Evolutionary conservation across 2,329 filamentous ascomycete species (phyloP).

Genomic region (Fusarium bactridioides): DNA sequence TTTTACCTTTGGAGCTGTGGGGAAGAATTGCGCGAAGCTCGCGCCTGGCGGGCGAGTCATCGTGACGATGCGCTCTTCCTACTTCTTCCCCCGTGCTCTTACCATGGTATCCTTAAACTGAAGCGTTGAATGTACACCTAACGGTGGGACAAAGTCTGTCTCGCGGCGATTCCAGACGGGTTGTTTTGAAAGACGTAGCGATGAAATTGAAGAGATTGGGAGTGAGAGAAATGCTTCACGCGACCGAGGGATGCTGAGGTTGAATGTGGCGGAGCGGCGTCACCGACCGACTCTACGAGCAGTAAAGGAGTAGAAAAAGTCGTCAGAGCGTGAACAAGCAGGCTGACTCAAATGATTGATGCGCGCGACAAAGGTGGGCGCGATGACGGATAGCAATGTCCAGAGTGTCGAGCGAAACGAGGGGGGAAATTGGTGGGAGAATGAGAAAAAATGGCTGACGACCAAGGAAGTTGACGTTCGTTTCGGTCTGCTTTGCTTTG

Average conservation of each 20-base stretch:
- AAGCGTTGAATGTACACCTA: conserved; percentile 19
- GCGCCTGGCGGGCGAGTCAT: conserved; percentile 82
- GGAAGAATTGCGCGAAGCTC: conserved; percentile 88
- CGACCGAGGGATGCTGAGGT: conserved; percentile 47
- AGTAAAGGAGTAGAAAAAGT: conserved; percentile 36
- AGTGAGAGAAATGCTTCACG: conserved; percentile 47
- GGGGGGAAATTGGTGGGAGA: conserved; percentile 33
- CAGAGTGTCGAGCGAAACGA: conserved; percentile 22
- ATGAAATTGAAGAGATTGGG: conserved; percentile 27
- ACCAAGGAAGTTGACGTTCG: conserved; percentile 42
- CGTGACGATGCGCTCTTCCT: conserved; percentile 62
- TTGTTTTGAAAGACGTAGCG: conserved; percentile 8
- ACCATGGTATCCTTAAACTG: conserved; percentile 62
- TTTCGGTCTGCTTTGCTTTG: not conserved
- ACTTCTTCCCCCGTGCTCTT: conserved; percentile 61
- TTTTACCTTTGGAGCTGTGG: conserved; percentile 74
- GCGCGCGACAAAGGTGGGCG: conserved; percentile 23
- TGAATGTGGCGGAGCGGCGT: conserved; percentile 37
- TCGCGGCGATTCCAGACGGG: conserved; percentile 10
- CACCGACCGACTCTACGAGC: conserved; percentile 35
- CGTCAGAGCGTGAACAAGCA: conserved; percentile 19
- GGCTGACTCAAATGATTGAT: conserved; percentile 12
- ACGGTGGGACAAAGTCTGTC: not conserved
- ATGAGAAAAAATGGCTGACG: conserved; percentile 32
- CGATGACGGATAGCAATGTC: conserved; percentile 30